phyloP scores from a whole-genome alignment of 192 early-diverging fungal species.

The Entomortierella parvispora region DNA sequence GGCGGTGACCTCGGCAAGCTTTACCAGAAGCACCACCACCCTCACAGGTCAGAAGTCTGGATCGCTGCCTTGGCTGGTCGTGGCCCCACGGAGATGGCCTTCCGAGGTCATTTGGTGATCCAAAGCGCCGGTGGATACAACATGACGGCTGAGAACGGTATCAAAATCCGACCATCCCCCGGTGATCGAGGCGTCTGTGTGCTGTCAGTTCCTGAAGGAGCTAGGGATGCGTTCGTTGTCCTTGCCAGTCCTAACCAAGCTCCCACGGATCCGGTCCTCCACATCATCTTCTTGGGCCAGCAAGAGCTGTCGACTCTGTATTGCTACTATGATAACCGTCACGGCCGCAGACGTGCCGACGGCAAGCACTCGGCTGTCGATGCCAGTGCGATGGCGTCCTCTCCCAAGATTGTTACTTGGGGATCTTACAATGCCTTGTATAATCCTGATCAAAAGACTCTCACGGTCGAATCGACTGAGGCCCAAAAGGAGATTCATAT shows the following conservation, averaged over 20 bases:
- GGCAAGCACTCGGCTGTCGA: not conserved
- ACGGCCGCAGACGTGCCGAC: not conserved
- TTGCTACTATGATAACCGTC: conserved; percentile 41
- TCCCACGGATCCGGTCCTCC: conserved; percentile 49
- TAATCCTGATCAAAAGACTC: conserved; percentile 12
- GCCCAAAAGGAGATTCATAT: conserved; percentile 48
- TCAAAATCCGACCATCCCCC: conserved; percentile 9
- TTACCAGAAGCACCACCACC: no score
- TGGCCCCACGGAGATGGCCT: conserved; percentile 67
- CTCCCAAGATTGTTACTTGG: conserved; percentile 59
- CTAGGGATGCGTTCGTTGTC: conserved; percentile 19
- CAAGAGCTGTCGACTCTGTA: conserved; percentile 22
- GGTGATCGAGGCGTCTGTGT: conserved; percentile 13
- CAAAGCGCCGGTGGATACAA: conserved; percentile 46
- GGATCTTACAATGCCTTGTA: conserved; percentile 59
- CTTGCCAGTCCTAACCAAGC: conserved; percentile 18
- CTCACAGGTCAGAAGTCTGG: conserved; percentile 71
- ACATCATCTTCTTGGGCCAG: conserved; percentile 33
- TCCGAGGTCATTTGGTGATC: conserved; percentile 58
- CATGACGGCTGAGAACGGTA: conserved; percentile 4
- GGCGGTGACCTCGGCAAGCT: not conserved
- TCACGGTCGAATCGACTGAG: conserved; percentile 47
- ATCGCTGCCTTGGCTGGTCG: conserved; percentile 62
- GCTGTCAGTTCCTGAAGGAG: conserved; percentile 27
- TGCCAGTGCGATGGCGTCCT: conserved; percentile 9